Base-by-base conservation (phyloP, 2,329 filamentous ascomycete genomes). In the Apiospora arundinis region DNA sequence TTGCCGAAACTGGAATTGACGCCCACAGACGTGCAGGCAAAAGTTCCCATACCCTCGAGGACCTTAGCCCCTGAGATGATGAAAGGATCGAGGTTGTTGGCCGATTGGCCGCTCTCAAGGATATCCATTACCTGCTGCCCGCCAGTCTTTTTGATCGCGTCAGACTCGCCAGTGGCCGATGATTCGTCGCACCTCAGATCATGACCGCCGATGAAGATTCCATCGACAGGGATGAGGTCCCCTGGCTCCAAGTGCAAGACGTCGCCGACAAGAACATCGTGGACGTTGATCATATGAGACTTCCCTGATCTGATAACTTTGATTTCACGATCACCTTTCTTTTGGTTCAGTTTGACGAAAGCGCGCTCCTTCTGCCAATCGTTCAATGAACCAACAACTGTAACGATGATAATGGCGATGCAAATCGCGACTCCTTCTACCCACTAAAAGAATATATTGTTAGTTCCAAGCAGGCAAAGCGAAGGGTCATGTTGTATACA, bases 111-210 rank as follows among this genome's bases (percentile, higher is more conserved):
- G 9, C 85, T 83, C 67, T 87, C 82, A 40, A 92, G 83, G 2
- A 85, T 83, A 49, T 86, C 82, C 82, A 87, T 90, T 48, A 90
- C 90, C 72, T 90, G 87, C 23, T 89, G 84, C 6, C 85, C 89
- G 4, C 83, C 79, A 0, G 85, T 89, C 81, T 93, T 93, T 80
- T 89, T 91, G 82, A 92, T 88, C 66, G 89, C 87, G 75, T 92
- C 90, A 1, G 91, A 92, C 81, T 93, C 91, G 70, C 91, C 91
- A 16, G 91, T 93, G 0, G 90, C 89, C 7, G 90, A 92, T 9
- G 91, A 92, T 79, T 93, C 91, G 75, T 93, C 91, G 74, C 90
- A 93, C 77, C 90, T 91, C 72, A 93, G 81, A 52, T 89, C 89
- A 74, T 92, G 88, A 1, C 91, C 90, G 14, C 84, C 82, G 73